Evolutionary conservation across 495 filamentous ascomycete genomes (phyloP).

Genomic region (Viridothelium virens): DNA sequence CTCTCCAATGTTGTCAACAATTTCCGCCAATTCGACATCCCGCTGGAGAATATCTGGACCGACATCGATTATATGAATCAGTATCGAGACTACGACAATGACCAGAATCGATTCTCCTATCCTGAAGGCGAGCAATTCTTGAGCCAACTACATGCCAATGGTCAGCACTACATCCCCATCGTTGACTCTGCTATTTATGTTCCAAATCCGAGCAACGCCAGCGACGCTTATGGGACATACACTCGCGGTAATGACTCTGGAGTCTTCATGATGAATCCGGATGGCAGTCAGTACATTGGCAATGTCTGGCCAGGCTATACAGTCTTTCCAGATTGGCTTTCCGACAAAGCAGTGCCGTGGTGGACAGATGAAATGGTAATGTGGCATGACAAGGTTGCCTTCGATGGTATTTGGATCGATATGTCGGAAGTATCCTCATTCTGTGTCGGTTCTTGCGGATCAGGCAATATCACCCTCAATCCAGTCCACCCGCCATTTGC

Average conservation of each 20-base stretch:
- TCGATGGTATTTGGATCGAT: constrained; percentile 56
- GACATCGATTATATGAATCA: constrained; percentile 51
- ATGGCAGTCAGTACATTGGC: constrained; percentile 53
- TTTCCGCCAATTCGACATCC: constrained; percentile 53
- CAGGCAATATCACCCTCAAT: constrained; percentile 58
- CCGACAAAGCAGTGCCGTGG: constrained; percentile 52
- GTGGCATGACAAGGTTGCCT: constrained; percentile 50
- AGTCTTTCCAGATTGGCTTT: constrained; percentile 57
- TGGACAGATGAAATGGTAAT: constrained; percentile 61
- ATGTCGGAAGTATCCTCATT: constrained; percentile 68
- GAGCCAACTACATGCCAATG: constrained; percentile 52
- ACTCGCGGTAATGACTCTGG: constrained; percentile 56
- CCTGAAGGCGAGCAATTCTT: constrained; percentile 54
- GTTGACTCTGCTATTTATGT: constrained; percentile 76
- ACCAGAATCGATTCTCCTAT: constrained; percentile 44
- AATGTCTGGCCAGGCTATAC: constrained; percentile 58
- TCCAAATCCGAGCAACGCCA: constrained; percentile 50
- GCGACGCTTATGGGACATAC: constrained; percentile 63
- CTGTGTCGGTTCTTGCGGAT: constrained; percentile 73
- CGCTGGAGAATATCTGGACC: constrained; percentile 61
- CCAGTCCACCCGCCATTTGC: constrained; percentile 60
- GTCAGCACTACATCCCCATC: constrained; percentile 74
- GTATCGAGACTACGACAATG: constrained; percentile 53
- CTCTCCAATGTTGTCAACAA: constrained; percentile 50
- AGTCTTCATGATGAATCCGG: constrained; percentile 56